These are phyloP conservation scores for Tricholoma saponaceum DNA, from an alignment of 768 basidiomycete genomes.

Conservation along the genomic window DNA sequence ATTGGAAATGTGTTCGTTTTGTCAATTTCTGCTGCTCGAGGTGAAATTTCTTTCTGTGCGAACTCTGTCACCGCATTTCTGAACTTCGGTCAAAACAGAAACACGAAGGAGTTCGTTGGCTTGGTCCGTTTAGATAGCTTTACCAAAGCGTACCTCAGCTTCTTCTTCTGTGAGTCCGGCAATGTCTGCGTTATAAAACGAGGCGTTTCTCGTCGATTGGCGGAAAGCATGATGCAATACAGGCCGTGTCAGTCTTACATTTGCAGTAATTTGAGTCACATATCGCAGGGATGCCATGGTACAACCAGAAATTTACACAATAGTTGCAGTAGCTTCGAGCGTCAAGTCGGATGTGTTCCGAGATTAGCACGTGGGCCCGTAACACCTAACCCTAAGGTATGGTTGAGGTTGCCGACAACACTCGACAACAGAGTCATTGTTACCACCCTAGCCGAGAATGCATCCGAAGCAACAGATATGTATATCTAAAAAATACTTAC, in stretches of 20 bases:
- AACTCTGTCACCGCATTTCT: conserved; percentile 76
- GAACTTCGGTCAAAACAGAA: conserved; percentile 50
- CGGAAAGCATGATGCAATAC: conserved; percentile 1
- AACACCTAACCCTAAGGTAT: too few relatives aligned
- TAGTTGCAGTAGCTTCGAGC: too few relatives aligned
- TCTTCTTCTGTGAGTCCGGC: conserved; percentile 81
- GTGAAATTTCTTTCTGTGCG: conserved; percentile 79
- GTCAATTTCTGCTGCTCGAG: conserved; percentile 83
- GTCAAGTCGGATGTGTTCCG: too few relatives aligned
- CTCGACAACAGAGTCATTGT: too few relatives aligned
- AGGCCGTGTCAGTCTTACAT: not conserved
- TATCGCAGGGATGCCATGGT: conserved; percentile 12
- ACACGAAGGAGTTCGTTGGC: not conserved
- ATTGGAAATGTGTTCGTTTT: conserved; percentile 76
- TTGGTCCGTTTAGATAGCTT: not conserved
- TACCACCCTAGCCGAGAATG: too few relatives aligned
- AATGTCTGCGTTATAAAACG: conserved; percentile 68
- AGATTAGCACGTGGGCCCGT: not conserved
- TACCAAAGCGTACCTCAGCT: conserved; percentile 50
- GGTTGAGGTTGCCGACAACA: too few relatives aligned
- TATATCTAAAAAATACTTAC: too few relatives aligned
- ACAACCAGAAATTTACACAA: too few relatives aligned
- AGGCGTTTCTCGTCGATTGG: conserved; percentile 32
- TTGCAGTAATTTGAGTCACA: conserved; percentile 1
- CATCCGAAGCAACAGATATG: too few relatives aligned